Evolutionary conservation across 148 eudicot genomes (phyloP), one percentile per base, ranked within the genome.

Genomic region (Rhododendron mucronatum): DNA sequence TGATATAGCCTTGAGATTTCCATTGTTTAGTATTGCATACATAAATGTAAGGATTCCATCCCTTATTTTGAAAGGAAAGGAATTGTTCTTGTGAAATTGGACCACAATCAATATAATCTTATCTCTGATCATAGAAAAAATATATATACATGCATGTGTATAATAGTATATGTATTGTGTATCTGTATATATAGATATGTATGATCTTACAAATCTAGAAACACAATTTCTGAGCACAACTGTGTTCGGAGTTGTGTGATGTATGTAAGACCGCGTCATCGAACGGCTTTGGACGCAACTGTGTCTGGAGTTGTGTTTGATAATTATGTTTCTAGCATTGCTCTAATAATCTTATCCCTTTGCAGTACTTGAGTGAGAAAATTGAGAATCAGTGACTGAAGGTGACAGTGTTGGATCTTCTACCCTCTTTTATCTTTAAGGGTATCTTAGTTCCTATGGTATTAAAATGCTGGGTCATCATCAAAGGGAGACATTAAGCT

Each of bases 401-500:
- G 11, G 44, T 69, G 59, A 83, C 61, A 48, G 41, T 48, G 23
- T 45, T 71, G 79, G 75, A 71, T 67, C 53, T 59, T 82, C 61
- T 33, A 28, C 23, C 8, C 45, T 63, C 23, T 44, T 45, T 21
- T 45, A 83, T 69, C 85, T 47, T 26, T 67, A 15, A 45, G 78
- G 78, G 50, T 69, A 83, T 71, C 65, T 45, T 45, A 83, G 55
- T 28, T 53, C 30, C 67, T 50, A 47, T 48, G 28, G 81, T 23
- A 20, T 21, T 8, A 21, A 78, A 47, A 28, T 44, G 55, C 28
- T 21, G 30, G 45, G 30, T 63, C 76, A 83, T 41, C 47, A 83
- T 83, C 84, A 83, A 11, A 6, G 44, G 84, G 35, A 83, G 39
- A 65, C 84, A 63, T 83, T 41, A 65, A 6, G 77, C 50, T 83